A percentile compares a stretch with the other conserved stretches of the same genome.
Conservation (phyloP, 179 eudicot genomes). For the Spergularia azorica region DNA sequence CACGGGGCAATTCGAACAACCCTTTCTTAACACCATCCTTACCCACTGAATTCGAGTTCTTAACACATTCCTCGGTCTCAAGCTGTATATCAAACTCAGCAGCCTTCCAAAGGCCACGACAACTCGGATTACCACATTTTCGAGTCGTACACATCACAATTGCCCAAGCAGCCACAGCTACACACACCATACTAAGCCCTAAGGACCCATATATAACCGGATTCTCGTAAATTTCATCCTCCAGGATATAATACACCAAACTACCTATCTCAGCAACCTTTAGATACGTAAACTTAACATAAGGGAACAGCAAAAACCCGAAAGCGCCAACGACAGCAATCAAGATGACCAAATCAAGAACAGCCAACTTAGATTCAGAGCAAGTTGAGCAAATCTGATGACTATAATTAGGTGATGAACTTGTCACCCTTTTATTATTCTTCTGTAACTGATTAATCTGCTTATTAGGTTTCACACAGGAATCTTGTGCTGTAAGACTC, state of each 20-base stretch:
- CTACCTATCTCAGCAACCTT: conserved; percentile 34
- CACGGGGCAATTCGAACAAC: conserved; percentile 63
- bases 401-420: conserved; percentile 31
- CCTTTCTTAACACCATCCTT: conserved; percentile 57
- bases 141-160: conserved; percentile 50
- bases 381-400: conserved; percentile 48
- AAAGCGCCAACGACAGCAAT: conserved; percentile 71
- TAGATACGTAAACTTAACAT: conserved; percentile 34
- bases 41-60: conserved; percentile 39
- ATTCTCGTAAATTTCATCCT: conserved; percentile 59
- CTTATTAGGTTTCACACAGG: conserved; percentile 41
- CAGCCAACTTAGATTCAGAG: conserved; percentile 57
- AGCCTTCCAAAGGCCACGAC: conserved; percentile 67
- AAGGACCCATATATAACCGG: conserved; percentile 71
- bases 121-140: conserved; percentile 65
- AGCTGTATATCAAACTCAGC: conserved; percentile 85
- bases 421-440: conserved; percentile 38
- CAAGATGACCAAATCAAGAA: conserved; percentile 64
- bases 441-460: conserved; percentile 46
- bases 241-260: conserved; percentile 33
- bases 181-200: conserved; percentile 62
- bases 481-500: conserved; percentile 37
- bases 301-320: conserved; percentile 71
- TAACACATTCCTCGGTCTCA: conserved; percentile 69
- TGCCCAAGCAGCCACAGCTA: conserved; percentile 54